Percentiles rank a stretch among this genome's conserved stretches.
Conservation (phyloP, 2,329 filamentous ascomycete species). For the Monosporascus sp. region DNA sequence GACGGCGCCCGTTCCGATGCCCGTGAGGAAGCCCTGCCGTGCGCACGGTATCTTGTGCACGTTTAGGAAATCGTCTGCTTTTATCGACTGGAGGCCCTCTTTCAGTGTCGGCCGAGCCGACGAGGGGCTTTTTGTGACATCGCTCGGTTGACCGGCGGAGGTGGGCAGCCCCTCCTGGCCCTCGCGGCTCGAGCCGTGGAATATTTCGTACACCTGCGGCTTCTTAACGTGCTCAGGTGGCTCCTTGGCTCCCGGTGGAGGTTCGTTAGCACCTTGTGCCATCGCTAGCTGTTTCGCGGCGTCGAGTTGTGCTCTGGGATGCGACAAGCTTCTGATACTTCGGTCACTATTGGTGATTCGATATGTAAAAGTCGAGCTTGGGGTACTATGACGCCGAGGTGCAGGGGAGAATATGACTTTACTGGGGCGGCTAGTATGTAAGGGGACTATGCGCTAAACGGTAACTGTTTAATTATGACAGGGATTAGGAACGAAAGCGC, state of each 20-base stretch:
- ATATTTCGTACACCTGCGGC: conserved; percentile 35
- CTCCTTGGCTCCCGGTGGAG: conserved; percentile 29
- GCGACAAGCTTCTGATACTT: too few relatives aligned
- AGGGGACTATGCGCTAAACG: conserved; percentile 5
- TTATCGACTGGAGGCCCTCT: conserved; percentile 64
- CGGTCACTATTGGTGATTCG: neutral
- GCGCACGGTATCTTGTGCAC: conserved; percentile 80
- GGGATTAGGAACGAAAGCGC: neutral
- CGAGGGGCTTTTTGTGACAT: conserved; percentile 32
- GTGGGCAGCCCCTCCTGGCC: conserved; percentile 2
- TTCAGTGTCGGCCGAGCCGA: conserved; percentile 38
- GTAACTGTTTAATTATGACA: conserved; percentile 7
- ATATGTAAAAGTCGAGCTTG: neutral
- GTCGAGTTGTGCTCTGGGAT: neutral
- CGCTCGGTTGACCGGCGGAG: conserved; percentile 18
- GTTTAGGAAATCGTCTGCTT: conserved; percentile 62
- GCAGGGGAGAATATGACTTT: conserved; percentile 4
- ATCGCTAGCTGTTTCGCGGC: conserved; percentile 16
- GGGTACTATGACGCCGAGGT: conserved; percentile 10
- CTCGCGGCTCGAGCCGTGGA: conserved; percentile 22
- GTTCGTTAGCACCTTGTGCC: conserved; percentile 25
- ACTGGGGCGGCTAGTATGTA: neutral
- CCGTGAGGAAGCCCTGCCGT: conserved; percentile 74
- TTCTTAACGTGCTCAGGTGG: conserved; percentile 29
- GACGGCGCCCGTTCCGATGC: conserved; percentile 74